These are phyloP conservation scores for Alternaria triticimaculans DNA, from an alignment of 2,329 filamentous ascomycete genomes.

Conservation along the genomic window DNA sequence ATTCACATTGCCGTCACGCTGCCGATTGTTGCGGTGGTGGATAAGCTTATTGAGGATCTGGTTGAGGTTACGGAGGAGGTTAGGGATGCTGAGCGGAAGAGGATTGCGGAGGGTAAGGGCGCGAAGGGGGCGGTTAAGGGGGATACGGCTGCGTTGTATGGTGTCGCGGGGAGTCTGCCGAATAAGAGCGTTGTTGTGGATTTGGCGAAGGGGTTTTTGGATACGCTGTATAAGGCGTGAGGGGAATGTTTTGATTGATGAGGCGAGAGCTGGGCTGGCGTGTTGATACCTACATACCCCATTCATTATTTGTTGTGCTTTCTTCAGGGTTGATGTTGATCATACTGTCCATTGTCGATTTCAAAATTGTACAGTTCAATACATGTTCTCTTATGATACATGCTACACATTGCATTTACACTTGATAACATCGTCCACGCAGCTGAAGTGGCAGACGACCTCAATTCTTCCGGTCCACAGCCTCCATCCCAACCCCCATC, in stretches of 20 bases:
- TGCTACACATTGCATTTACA: background rate
- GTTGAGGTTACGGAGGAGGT: slow-evolving; percentile 69
- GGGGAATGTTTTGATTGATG: background rate
- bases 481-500: background rate
- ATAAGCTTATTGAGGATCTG: slow-evolving; percentile 77
- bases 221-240: slow-evolving; percentile 87
- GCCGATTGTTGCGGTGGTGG: slow-evolving; percentile 81
- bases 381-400: background rate
- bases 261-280: background rate
- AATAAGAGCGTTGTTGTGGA: slow-evolving; percentile 96
- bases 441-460: background rate
- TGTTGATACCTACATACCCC: background rate
- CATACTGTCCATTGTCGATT: background rate
- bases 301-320: background rate
- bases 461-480: background rate
- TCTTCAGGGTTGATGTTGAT: background rate
- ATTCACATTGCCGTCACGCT: slow-evolving; percentile 94
- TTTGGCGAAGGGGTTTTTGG: slow-evolving; percentile 87
- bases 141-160: slow-evolving; percentile 88
- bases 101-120: slow-evolving; percentile 72
- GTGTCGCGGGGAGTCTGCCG: slow-evolving; percentile 90
- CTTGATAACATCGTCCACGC: background rate
- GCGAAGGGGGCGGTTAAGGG: slow-evolving; percentile 67
- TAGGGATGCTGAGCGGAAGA: slow-evolving; percentile 79
- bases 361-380: background rate